Evolutionary conservation across 176 grass and related monocot genomes (phyloP).

Genomic region (Cenchrus fungigraminus): DNA sequence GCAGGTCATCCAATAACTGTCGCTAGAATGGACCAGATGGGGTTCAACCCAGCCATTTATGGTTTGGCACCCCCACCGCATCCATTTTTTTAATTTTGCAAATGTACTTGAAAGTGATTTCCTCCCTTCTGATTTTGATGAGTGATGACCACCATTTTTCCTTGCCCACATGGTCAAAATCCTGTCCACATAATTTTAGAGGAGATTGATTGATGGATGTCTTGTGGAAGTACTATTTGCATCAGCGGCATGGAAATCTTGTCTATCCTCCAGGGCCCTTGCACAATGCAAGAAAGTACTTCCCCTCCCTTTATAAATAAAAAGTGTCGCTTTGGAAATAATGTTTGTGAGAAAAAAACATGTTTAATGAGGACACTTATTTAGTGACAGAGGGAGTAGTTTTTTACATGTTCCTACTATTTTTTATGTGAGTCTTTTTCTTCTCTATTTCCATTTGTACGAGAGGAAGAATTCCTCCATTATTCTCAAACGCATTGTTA

Average conservation of each 20-base stretch:
- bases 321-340: too few relatives aligned
- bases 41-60: conserved; percentile 39
- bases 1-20: conserved; percentile 42
- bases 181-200: conserved; percentile 13
- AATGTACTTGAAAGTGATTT: conserved; percentile 35
- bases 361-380: too few relatives aligned
- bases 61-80: conserved; percentile 19
- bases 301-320: too few relatives aligned
- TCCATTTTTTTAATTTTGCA: not conserved
- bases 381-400: too few relatives aligned
- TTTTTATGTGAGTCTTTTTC: too few relatives aligned
- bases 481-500: too few relatives aligned
- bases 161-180: conserved; percentile 26
- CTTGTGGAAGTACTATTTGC: conserved; percentile 35
- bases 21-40: conserved; percentile 28
- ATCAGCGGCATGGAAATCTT: conserved; percentile 17
- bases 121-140: conserved; percentile 14
- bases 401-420: too few relatives aligned
- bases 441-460: too few relatives aligned
- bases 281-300: conserved; percentile 2
- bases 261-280: conserved; percentile 12
- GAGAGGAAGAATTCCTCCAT: too few relatives aligned
- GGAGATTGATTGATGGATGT: conserved; percentile 16
- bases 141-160: conserved; percentile 6
- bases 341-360: too few relatives aligned